These are phyloP conservation scores for Aspergillus versicolor DNA, from an alignment of 2,329 filamentous ascomycete genomes.

Conservation along the genomic window DNA sequence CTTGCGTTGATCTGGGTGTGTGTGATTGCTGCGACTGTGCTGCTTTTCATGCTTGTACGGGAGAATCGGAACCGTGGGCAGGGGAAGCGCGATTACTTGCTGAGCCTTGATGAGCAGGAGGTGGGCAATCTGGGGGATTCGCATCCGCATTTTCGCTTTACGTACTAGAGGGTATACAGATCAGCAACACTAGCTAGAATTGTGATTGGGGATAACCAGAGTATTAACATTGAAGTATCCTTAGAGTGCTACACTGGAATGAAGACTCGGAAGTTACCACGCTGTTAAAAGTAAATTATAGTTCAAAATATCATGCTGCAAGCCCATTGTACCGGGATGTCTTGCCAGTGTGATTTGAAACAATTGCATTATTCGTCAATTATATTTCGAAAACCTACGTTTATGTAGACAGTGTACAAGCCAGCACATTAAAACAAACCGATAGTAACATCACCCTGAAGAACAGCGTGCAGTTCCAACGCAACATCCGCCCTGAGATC, in stretches of 20 bases:
- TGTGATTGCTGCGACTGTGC: constrained; percentile 1
- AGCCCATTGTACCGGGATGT: too few species aligned
- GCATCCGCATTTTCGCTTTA: constrained; percentile 14
- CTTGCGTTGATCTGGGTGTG: constrained; percentile 27
- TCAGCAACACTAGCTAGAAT: too few species aligned
- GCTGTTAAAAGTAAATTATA: too few species aligned
- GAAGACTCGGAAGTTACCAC: too few species aligned
- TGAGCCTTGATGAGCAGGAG: constrained; percentile 1
- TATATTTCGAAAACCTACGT: too few species aligned
- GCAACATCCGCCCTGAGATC: constrained; percentile 10
- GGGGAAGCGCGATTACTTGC: constrained; percentile 5
- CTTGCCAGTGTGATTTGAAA: background rate
- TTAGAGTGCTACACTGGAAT: too few species aligned
- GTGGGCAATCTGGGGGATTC: constrained; percentile 13
- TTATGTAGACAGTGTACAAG: too few species aligned
- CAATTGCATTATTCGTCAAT: background rate
- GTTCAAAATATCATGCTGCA: too few species aligned
- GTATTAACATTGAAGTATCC: too few species aligned
- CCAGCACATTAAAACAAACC: background rate
- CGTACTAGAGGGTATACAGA: background rate
- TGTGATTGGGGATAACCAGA: too few species aligned
- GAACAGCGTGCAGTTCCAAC: constrained; percentile 6
- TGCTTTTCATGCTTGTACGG: constrained; percentile 8
- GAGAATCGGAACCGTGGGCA: constrained; percentile 12
- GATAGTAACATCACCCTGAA: constrained; percentile 10